These are phyloP conservation scores for Trichosanthes cucumerina DNA, from an alignment of 306 rosid species.

Conservation along the genomic window DNA sequence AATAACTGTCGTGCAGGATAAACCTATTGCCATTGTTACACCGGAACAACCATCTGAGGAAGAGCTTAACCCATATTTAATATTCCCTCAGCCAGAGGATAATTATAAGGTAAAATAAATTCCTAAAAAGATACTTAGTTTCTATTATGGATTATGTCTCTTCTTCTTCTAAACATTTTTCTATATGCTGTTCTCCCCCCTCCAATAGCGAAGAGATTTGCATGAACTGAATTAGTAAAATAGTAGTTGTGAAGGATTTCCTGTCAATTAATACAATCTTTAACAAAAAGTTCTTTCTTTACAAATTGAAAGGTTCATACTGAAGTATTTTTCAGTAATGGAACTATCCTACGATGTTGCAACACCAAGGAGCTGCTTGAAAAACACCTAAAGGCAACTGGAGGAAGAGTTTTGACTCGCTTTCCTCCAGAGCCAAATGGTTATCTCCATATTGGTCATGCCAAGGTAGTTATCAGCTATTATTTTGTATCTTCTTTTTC, in stretches of 20 bases:
- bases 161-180: not conserved
- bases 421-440: conserved; percentile 99
- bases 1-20: conserved; percentile 32
- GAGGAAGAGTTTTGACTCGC: conserved; percentile 76
- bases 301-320: conserved; percentile 73
- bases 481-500: not conserved
- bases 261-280: not conserved
- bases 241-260: not conserved
- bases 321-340: conserved; percentile 74
- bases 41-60: conserved; percentile 72
- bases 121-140: not conserved
- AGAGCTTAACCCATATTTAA: conserved; percentile 66
- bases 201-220: not conserved
- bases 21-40: conserved; percentile 32
- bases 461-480: conserved; percentile 44
- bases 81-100: conserved; percentile 78
- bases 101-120: conserved; percentile 55
- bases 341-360: conserved; percentile 77
- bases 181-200: not conserved
- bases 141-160: not conserved
- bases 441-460: conserved; percentile 94
- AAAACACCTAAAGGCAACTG: conserved; percentile 56
- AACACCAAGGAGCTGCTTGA: conserved; percentile 71
- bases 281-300: conserved; percentile 1
- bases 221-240: not conserved